Conservation (phyloP, 179 eudicot genomes). For the Spinacia oleracea region DNA sequence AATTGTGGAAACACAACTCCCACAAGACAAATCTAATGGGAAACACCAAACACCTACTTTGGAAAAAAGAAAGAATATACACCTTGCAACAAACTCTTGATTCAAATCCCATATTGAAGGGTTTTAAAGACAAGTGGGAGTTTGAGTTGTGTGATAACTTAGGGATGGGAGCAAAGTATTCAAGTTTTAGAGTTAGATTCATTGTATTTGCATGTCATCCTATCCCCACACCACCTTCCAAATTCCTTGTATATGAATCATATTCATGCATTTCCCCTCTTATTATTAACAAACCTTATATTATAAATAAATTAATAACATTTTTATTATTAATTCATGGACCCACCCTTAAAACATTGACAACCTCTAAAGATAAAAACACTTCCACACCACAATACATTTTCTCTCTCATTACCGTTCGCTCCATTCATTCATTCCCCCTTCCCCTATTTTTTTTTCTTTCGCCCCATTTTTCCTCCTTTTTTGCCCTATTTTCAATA, state of each 20-base stretch:
- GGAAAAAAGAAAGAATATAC: neutral
- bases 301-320: neutral
- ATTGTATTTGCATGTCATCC: conserved; percentile 16
- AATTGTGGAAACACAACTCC: no score
- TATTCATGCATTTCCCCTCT: conserved; percentile 12
- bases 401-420: neutral
- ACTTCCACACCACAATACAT: conserved; percentile 5
- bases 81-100: neutral
- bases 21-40: no score
- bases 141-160: conserved; percentile 7
- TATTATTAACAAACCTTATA: neutral
- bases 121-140: conserved; percentile 13
- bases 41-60: neutral
- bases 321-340: neutral
- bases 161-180: conserved; percentile 19
- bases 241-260: conserved; percentile 13
- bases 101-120: neutral
- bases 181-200: conserved; percentile 9
- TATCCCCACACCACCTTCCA: conserved; percentile 11
- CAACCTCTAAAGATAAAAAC: conserved; percentile 19
- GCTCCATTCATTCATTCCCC: conserved; percentile 6
- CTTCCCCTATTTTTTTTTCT: neutral
- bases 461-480: neutral
- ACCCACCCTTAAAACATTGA: conserved; percentile 10
- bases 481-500: conserved; percentile 16